Conservation (phyloP, 1,284 basidiomycete genomes). For the Ganoderma resinaceum region DNA sequence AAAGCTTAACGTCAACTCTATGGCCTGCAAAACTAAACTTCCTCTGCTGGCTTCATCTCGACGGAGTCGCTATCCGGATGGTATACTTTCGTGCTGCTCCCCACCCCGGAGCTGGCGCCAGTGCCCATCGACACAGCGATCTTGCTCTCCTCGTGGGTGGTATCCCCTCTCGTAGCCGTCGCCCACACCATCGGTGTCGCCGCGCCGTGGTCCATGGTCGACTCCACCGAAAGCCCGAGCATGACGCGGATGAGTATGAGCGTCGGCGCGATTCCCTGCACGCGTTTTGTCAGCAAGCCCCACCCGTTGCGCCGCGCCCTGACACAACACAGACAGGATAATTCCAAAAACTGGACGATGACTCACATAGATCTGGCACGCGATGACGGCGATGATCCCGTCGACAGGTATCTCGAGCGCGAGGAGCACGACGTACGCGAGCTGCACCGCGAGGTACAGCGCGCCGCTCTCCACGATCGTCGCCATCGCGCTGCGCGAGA, state of each 20-base stretch:
- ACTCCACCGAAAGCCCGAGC: constrained; percentile 22
- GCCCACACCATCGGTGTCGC: constrained; percentile 6
- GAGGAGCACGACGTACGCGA: constrained; percentile 48
- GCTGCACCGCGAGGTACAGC: constrained; percentile 47
- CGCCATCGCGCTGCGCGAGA: not conserved
- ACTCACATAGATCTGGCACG: constrained; percentile 49
- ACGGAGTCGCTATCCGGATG: not conserved
- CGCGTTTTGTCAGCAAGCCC: not conserved
- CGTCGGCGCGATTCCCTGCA: constrained; percentile 31
- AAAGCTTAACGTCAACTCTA: not conserved
- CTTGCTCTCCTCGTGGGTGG: not conserved
- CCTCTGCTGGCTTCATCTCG: not conserved
- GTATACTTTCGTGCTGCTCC: constrained; percentile 3
- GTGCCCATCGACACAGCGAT: not conserved
- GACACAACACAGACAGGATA: not conserved
- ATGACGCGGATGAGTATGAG: constrained; percentile 31
- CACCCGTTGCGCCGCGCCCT: too few species aligned
- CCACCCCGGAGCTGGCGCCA: not conserved
- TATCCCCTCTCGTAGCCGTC: not conserved
- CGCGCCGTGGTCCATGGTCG: not conserved
- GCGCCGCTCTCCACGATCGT: constrained; percentile 50
- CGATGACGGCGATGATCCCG: constrained; percentile 43
- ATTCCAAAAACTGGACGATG: not conserved
- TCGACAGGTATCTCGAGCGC: constrained; percentile 42
- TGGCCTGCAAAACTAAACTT: not conserved